Evolutionary conservation across 1,284 basidiomycete genomes (phyloP).

Genomic region (Cystobasidium pallidum): DNA sequence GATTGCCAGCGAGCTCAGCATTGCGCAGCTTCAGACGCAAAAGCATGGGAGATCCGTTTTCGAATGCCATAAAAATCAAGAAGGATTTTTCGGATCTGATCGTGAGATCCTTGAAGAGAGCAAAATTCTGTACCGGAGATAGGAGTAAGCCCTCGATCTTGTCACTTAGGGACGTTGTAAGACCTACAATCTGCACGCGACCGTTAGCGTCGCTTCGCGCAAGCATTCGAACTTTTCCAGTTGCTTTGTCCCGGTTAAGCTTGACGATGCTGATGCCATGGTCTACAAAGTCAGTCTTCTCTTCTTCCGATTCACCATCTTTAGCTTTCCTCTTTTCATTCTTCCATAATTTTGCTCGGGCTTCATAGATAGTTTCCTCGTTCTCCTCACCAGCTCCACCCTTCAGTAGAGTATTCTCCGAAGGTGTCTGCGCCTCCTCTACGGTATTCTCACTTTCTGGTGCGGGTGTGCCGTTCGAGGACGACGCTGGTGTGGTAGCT

Average conservation of each 20-base stretch:
- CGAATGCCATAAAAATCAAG: constrained; percentile 48
- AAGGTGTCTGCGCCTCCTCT: constrained; percentile 8
- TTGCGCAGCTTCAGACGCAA: constrained; percentile 49
- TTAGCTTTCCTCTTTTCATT: constrained; percentile 21
- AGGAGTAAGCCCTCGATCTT: background rate
- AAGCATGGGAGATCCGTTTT: constrained; percentile 40
- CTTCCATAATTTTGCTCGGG: constrained; percentile 42
- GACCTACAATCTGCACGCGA: constrained; percentile 48
- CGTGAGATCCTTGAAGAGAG: constrained; percentile 33
- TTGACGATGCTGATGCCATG: constrained; percentile 46
- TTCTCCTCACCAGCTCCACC: constrained; percentile 45
- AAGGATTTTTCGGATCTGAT: constrained; percentile 48
- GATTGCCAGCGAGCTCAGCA: constrained; percentile 40
- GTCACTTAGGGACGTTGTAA: background rate
- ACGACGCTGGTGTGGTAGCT: constrained; percentile 5
- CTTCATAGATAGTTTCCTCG: constrained; percentile 40
- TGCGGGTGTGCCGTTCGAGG: constrained; percentile 33
- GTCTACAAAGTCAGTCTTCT: constrained; percentile 31
- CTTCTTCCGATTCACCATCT: constrained; percentile 17
- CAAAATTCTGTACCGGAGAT: constrained; percentile 49
- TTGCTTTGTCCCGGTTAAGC: constrained; percentile 48
- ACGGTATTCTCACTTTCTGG: background rate
- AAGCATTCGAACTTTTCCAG: constrained; percentile 48
- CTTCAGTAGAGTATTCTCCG: constrained; percentile 26
- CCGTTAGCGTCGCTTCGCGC: constrained; percentile 50